A percentile compares a stretch with the other conserved stretches of the same genome.
Evolutionary conservation across 768 basidiomycete genomes (phyloP).

Genomic region (Pholiota conissans): DNA sequence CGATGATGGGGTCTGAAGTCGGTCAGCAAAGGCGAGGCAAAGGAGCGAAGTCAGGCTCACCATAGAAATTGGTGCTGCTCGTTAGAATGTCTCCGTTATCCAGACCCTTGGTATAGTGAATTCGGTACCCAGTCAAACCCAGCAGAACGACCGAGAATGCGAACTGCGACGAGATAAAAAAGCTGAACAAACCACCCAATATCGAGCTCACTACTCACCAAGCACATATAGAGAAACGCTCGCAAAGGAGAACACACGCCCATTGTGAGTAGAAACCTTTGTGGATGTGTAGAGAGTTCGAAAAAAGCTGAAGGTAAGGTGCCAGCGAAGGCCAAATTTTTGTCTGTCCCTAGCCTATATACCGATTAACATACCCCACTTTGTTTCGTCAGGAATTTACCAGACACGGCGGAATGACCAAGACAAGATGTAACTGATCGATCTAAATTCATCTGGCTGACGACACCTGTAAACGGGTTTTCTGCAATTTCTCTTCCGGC

Average conservation of each 20-base stretch:
- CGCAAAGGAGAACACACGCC: slow-evolving; percentile 6
- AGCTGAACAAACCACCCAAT: neutral
- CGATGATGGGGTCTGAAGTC: slow-evolving; percentile 53
- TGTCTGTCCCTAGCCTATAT: neutral
- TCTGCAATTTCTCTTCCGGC: neutral
- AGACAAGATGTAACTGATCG: too few species aligned
- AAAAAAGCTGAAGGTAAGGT: too few species aligned
- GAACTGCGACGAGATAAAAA: slow-evolving; percentile 28
- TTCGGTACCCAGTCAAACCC: slow-evolving; percentile 50
- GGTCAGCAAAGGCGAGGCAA: neutral
- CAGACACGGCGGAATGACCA: too few species aligned
- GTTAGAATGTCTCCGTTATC: slow-evolving; percentile 54
- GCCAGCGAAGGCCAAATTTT: neutral
- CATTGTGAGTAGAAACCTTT: neutral
- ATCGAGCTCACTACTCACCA: slow-evolving; percentile 16
- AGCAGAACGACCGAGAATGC: slow-evolving; percentile 36
- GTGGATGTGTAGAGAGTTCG: neutral
- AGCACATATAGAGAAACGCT: slow-evolving; percentile 14
- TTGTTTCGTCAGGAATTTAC: too few species aligned
- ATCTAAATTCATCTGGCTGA: too few species aligned
- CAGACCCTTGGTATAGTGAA: slow-evolving; percentile 61
- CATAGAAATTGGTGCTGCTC: slow-evolving; percentile 53
- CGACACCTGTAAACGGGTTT: too few species aligned
- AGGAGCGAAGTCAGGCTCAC: slow-evolving; percentile 28
- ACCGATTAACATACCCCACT: neutral